Conservation (phyloP, 306 rosid genomes). For the Dalbergia cultrata region DNA sequence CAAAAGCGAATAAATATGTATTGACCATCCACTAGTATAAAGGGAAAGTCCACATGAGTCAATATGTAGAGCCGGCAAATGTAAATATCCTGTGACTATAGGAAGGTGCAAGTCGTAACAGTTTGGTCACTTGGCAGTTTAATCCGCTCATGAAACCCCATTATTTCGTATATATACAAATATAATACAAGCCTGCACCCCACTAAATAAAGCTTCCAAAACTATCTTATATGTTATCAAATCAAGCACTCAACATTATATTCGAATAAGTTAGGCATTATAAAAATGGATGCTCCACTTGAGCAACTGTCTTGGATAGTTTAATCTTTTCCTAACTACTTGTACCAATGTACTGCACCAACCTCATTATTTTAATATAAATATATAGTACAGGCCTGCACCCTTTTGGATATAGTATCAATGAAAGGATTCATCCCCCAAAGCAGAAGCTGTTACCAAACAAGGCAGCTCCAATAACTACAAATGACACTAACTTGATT, state of each 20-base stretch:
- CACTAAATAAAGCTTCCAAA: not conserved
- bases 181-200: not conserved
- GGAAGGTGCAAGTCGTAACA: not conserved
- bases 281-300: not conserved
- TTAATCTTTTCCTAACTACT: not conserved
- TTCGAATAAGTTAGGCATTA: not conserved
- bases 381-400: conserved; percentile 8
- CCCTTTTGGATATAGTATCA: not conserved
- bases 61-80: too few species aligned
- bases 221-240: not conserved
- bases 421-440: not conserved
- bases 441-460: not conserved
- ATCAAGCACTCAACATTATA: not conserved
- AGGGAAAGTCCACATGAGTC: too few species aligned
- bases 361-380: not conserved
- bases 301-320: not conserved
- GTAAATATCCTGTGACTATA: too few species aligned
- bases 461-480: too few species aligned
- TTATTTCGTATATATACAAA: not conserved
- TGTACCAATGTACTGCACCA: not conserved
- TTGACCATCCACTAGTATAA: too few species aligned
- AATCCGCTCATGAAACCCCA: not conserved
- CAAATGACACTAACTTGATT: not conserved
- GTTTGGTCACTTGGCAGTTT: not conserved
- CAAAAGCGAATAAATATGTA: too few species aligned